Evolutionary conservation across 306 rosid genomes (phyloP).

Genomic region (Prunus persica): Prunus_persica_NCBIv2 NC_034011.1:1797001-1797500

Average conservation of each 20-base stretch:
- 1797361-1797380: not conserved
- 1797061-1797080: not conserved
- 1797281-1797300: not conserved
- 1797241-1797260: not conserved
- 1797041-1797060: too few species aligned
- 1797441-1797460: not conserved
- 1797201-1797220: not conserved
- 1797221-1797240: not conserved
- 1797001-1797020: too few species aligned
- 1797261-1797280: not conserved
- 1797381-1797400: not conserved
- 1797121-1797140: not conserved
- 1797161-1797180: not conserved
- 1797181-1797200: not conserved
- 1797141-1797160: not conserved
- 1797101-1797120: not conserved
- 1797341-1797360: not conserved
- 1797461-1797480: not conserved
- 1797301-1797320: conserved; percentile 2
- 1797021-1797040: too few species aligned
- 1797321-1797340: not conserved
- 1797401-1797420: not conserved
- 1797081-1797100: not conserved
- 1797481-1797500: not conserved
- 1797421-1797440: not conserved